Base-by-base conservation (phyloP, 176 grass and related monocot genomes). In the Alopecurus myosuroides region DNA sequence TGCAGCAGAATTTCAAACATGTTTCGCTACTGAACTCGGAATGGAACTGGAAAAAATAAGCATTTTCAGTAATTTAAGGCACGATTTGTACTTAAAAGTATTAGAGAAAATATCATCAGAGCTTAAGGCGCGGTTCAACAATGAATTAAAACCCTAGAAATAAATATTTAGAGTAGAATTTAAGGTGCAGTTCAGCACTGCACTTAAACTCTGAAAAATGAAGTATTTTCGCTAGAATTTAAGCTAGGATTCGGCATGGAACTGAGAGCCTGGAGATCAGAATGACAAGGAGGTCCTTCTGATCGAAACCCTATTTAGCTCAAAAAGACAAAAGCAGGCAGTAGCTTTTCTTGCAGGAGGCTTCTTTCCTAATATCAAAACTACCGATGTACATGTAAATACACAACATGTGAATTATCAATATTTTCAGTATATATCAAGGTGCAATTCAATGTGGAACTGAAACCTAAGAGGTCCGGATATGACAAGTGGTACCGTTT, bases 351-450 rank as follows among this genome's bases (percentile, higher is more conserved):
- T 50, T 28, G 37, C 42, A 78, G 36, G n/a, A 19, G 23, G 53
- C 52, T 41, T 61, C 25, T 78, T 74, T 77, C 34, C 13, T 60
- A 56, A 7, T 78, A 56, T 84, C 33, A 70, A 84, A 79, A 62
- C 25, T 39, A 84, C 17, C 46, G 1, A 20, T 25, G 3, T 25
- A 3, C 20, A 57, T 82, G 23, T 52, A 84, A 55, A 80, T 36
- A 23, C 52, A 63, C 22, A 55, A 3, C 6, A 52, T 26, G 64
- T 57, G 13, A 64, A 39, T 61, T 36, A 80, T 51, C 3, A 1
- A n/a, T n/a, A 68, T 37, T 51, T 36, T 82, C 41, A 36, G 74
- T 56, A 29, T 48, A 57, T 23, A 4, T 44, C 70, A 36, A 52
- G n/a, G 31, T 19, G 1, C 52, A 65, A 76, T 79, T 79, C 26